Evolutionary conservation across 2,329 filamentous ascomycete species (phyloP).

Genomic region (Fusarium acutatum): DNA sequence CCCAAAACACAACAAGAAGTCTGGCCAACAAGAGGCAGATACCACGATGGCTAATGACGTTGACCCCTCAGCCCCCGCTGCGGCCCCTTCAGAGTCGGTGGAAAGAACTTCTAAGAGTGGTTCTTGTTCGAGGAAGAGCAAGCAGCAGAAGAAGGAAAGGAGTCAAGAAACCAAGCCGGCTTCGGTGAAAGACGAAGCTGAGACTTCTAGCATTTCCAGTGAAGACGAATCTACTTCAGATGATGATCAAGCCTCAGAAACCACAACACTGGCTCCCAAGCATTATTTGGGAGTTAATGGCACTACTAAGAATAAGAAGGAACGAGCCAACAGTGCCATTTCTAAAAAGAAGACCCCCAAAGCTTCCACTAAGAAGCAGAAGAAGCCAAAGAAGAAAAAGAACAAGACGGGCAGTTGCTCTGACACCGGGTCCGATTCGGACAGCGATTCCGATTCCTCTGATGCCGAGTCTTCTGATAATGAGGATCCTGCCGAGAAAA

Average conservation of each 20-base stretch:
- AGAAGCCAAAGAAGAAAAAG: slow-evolving; percentile 11
- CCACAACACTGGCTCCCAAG: slow-evolving; percentile 11
- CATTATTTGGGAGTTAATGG: slow-evolving; percentile 16
- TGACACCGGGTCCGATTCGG: slow-evolving; percentile 13
- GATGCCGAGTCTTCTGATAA: slow-evolving; percentile 33
- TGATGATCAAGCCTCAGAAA: slow-evolving; percentile 8
- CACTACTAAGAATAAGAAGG: slow-evolving; percentile 18
- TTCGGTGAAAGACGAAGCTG: slow-evolving; percentile 12
- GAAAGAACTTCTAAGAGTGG: slow-evolving; percentile 11
- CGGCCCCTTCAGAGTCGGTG: slow-evolving; percentile 4
- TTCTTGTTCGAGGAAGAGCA: slow-evolving; percentile 23
- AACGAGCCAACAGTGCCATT: not conserved
- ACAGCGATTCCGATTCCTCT: slow-evolving; percentile 37
- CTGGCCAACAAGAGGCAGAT: slow-evolving; percentile 23
- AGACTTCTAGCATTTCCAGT: slow-evolving; percentile 16
- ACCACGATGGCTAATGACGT: slow-evolving; percentile 13
- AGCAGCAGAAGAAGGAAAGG: slow-evolving; percentile 20
- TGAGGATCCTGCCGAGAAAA: slow-evolving; percentile 28
- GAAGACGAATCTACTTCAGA: slow-evolving; percentile 16
- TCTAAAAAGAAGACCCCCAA: slow-evolving; percentile 20
- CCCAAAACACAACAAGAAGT: slow-evolving; percentile 21
- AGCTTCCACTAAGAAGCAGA: slow-evolving; percentile 15
- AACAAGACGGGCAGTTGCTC: not conserved
- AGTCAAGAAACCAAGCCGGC: not conserved
- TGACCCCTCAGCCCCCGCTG: slow-evolving; percentile 6